phyloP scores from a whole-genome alignment of 2,329 filamentous ascomycete species.

The Alternaria consortialis region DNA sequence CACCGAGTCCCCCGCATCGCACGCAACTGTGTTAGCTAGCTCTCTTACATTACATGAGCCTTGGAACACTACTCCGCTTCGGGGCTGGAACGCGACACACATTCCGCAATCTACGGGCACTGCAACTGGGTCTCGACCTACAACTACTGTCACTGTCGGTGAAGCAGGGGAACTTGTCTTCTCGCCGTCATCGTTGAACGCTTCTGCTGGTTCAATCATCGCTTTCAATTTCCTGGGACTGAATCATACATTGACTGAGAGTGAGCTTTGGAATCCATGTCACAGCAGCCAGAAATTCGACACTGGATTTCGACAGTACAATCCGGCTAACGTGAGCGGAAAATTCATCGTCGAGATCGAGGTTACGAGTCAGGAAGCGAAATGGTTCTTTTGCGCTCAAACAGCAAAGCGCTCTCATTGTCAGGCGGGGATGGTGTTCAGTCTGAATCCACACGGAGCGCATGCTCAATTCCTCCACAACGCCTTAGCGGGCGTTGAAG shows the following conservation, averaged over 20 bases:
- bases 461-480: conserved; percentile 21
- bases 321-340: conserved; percentile 16
- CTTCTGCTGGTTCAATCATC: conserved; percentile 13
- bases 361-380: conserved; percentile 10
- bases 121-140: background rate
- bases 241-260: conserved; percentile 25
- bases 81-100: background rate
- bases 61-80: background rate
- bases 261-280: conserved; percentile 11
- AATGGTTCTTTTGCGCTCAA: conserved; percentile 27
- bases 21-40: background rate
- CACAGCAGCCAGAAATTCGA: conserved; percentile 1
- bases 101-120: background rate
- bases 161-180: conserved; percentile 18
- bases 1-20: background rate
- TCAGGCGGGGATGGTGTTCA: conserved; percentile 21
- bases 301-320: conserved; percentile 4
- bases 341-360: conserved; percentile 16
- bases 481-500: background rate
- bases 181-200: conserved; percentile 14
- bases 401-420: conserved; percentile 14
- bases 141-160: conserved; percentile 18
- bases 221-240: conserved; percentile 22
- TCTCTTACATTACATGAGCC: background rate
- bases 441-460: conserved; percentile 16